Base-by-base conservation (phyloP, 139 green algal species). In the Edaphochlamys debaryana region DNA sequence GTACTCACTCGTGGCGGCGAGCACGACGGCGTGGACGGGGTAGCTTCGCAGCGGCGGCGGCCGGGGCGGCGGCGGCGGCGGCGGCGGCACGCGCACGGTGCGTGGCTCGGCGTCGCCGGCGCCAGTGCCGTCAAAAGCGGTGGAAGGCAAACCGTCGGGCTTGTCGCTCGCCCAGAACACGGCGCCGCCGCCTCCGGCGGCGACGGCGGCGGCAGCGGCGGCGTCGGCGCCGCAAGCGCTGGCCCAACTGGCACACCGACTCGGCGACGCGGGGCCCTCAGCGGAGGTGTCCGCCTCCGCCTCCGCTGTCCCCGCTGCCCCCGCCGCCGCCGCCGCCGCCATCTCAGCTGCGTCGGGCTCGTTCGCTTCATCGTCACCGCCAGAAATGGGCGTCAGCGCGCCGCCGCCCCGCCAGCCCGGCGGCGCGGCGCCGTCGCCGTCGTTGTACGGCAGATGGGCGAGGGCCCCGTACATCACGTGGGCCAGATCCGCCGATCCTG, bases 1-100 rank as follows among this genome's bases (percentile, higher is more conserved):
- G 62, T 82, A 82, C 8, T 82, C 76, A 8, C 62, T 74, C 38
- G 63, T 82, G 8, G 76, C 76, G 0, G 76, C 76, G 19, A 82
- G 62, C 27, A 82, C 76, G 4, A 62, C 76, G 4, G 76, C 76
- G 30, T 82, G 76, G 11, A 82, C 76, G 0, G 42, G 42, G 62
- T 41, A 82, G 13, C 41, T 30, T 9, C 76, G 76, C 34, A 82
- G 38, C 22, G 60, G 76, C 63, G 30, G 63, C 23, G 76, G 42
- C 2, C 38, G 76, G 1, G 62, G 63, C 62, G 63, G 76, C 62
- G 29, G 29, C 58, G 29, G 30, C 29, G 30, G 36, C 30, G 58
- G 4, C 29, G 30, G 29, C 29, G 58, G 7, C 15, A 7, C 74
- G 13, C 4, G 54, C 34, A 56, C 67, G 5, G 22, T 73, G 8